Evolutionary conservation across 1,284 basidiomycete species (phyloP), one percentile per base, ranked within the genome.

Genomic region (Takashimella koratensis): DNA sequence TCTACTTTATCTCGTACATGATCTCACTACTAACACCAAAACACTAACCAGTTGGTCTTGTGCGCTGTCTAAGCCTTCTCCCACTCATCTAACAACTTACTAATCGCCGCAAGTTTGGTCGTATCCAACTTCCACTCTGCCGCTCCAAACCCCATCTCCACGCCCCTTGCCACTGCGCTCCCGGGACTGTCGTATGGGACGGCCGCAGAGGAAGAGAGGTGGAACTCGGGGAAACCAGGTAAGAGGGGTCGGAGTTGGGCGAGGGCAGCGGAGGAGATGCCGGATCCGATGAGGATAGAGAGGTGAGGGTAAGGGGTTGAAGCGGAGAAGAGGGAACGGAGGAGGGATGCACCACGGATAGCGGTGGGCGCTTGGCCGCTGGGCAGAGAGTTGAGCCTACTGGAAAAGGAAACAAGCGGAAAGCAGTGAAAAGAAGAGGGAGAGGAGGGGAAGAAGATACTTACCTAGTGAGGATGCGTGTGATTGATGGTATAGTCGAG

Each of bases 381-480:
- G 45, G 3, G 24, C 6, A 25, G 25, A 26, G 45, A 24, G 10
- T 25, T n/a, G n/a, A n/a, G n/a, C n/a, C n/a, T n/a, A n/a, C n/a
- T n/a, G n/a, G n/a, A n/a, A n/a, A n/a, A n/a, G n/a, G n/a, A n/a
- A n/a, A n/a, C n/a, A n/a, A n/a, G n/a, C n/a, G n/a, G n/a, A n/a
- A n/a, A n/a, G n/a, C n/a, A n/a, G n/a, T n/a, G n/a, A n/a, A n/a
- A n/a, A n/a, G n/a, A n/a, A n/a, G n/a, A n/a, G n/a, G n/a, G n/a
- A n/a, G n/a, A n/a, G n/a, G n/a, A n/a, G n/a, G n/a, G n/a, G n/a
- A n/a, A n/a, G 24, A 25, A 8, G 5, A 5, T 50, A n/a, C 43
- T 60, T 64, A 85, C 86, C 87, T 88, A 11, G 88, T 89, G 45
- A 90, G 72, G 57, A 91, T 82, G 25, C 88, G 82, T 12, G 83